phyloP scores from a whole-genome alignment of 1,284 basidiomycete species.

The Salmacisia buchloeana region DNA sequence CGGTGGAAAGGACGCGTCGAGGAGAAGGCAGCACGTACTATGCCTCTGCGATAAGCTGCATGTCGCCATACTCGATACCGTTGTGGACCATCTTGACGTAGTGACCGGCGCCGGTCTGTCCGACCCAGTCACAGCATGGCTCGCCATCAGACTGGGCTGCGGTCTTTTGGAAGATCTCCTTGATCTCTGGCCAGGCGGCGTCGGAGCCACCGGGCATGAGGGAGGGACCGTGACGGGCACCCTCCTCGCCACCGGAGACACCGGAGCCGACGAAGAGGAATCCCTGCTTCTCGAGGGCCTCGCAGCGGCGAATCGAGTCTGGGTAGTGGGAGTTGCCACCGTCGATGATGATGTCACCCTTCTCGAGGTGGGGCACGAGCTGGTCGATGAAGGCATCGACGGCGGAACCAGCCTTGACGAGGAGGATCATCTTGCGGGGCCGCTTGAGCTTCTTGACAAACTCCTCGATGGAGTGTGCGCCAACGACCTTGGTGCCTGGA shows the following conservation, averaged over 20 bases:
- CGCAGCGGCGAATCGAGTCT: constrained; percentile 87
- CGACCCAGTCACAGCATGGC: constrained; percentile 99
- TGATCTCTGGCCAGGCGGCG: constrained; percentile 92
- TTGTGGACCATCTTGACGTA: constrained; percentile 99
- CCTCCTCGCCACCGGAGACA: constrained; percentile 99
- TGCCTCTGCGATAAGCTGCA: constrained; percentile 94
- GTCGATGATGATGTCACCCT: constrained; percentile 91
- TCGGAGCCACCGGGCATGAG: constrained; percentile 97
- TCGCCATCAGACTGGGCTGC: constrained; percentile 91
- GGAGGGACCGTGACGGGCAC: constrained; percentile 92
- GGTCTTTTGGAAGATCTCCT: constrained; percentile 97
- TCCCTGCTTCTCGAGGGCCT: constrained; percentile 89
- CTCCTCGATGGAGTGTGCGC: constrained; percentile 90
- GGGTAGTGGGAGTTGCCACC: constrained; percentile 99
- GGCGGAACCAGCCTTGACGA: constrained; percentile 69
- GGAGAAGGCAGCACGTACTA: constrained; percentile 17
- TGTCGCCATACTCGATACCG: constrained; percentile 88
- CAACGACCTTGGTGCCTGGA: constrained; percentile 80
- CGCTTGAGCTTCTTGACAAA: constrained; percentile 60
- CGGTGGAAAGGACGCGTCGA: neutral
- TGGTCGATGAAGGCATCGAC: constrained; percentile 61
- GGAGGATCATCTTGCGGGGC: constrained; percentile 77
- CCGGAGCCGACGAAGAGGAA: constrained; percentile 96
- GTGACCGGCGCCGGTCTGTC: constrained; percentile 86
- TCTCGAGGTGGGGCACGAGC: constrained; percentile 59